phyloP scores from a whole-genome alignment of 2,329 filamentous ascomycete genomes.

The Fusarium duplospermum region DNA sequence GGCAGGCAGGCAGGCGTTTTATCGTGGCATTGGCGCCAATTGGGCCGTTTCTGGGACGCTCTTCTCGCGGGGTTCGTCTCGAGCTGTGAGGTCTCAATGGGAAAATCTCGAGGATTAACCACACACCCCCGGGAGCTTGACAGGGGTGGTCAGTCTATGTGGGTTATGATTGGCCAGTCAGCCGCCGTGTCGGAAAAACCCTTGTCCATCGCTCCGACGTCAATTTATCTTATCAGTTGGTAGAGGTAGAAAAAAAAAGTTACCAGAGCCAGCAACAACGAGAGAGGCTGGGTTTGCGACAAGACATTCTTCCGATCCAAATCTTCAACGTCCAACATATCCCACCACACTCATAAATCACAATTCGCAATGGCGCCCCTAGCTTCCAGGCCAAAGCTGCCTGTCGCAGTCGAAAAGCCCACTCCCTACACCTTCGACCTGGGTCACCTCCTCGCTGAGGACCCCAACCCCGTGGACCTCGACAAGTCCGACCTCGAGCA shows the following conservation, averaged over 20 bases:
- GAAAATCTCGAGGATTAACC: conserved; percentile 46
- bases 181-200: conserved; percentile 37
- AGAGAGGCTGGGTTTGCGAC: conserved; percentile 20
- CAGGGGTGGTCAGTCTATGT: conserved; percentile 7
- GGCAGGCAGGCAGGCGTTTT: conserved; percentile 9
- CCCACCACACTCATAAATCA: not conserved
- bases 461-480: conserved; percentile 83
- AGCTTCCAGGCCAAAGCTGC: conserved; percentile 61
- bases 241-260: conserved; percentile 39
- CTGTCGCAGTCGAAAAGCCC: conserved; percentile 79
- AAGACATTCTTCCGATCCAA: conserved; percentile 1
- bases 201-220: conserved; percentile 42
- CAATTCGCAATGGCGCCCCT: conserved; percentile 48
- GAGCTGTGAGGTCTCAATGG: conserved; percentile 41
- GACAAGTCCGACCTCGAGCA: conserved; percentile 68
- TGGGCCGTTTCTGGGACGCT: conserved; percentile 42
- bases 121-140: conserved; percentile 35
- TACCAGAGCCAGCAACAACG: conserved; percentile 18
- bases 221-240: conserved; percentile 41
- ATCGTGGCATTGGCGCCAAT: conserved; percentile 47
- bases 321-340: not conserved
- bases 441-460: conserved; percentile 85
- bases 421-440: conserved; percentile 95
- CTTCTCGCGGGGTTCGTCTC: conserved; percentile 35
- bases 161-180: conserved; percentile 32